Evolutionary conservation across 192 early-diverging fungal species (phyloP).

Genomic region (Haplosporangium gracile): DNA sequence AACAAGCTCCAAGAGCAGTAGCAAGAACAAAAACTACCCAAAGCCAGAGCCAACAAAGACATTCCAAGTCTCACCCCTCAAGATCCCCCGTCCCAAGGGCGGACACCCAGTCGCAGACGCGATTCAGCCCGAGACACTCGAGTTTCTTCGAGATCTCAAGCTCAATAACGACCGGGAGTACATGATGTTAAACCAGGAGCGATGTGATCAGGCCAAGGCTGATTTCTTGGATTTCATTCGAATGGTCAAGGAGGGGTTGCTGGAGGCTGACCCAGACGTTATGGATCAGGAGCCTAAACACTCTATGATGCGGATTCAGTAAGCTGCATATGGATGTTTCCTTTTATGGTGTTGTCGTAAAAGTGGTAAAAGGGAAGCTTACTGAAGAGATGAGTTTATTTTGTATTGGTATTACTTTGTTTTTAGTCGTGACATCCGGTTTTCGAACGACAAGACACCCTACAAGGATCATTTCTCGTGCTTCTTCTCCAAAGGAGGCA

Average conservation of each 20-base stretch:
- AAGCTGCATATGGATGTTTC: background rate
- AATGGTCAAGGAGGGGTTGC: conserved; percentile 55
- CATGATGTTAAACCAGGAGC: conserved; percentile 54
- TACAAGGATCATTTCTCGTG: conserved; percentile 66
- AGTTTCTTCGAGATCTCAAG: conserved; percentile 62
- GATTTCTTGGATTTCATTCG: conserved; percentile 66
- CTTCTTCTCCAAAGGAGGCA: conserved; percentile 60
- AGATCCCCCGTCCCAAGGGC: conserved; percentile 55
- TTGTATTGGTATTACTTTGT: background rate
- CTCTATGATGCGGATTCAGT: conserved; percentile 63
- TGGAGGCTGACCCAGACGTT: conserved; percentile 60
- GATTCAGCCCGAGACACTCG: conserved; percentile 60
- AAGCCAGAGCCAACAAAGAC: conserved; percentile 11
- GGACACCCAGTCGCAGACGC: conserved; percentile 59
- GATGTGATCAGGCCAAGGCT: conserved; percentile 45
- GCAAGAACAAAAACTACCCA: background rate
- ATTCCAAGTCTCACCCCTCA: conserved; percentile 16
- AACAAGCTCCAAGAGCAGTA: conserved; percentile 4
- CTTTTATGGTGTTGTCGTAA: background rate
- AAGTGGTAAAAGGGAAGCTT: background rate
- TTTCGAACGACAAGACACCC: conserved; percentile 66
- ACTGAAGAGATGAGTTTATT: background rate
- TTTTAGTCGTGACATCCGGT: conserved; percentile 70
- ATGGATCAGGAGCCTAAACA: conserved; percentile 58
- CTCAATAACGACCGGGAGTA: conserved; percentile 66